Evolutionary conservation across 2,329 filamentous ascomycete species (phyloP), one percentile per base, ranked within the genome.

Genomic region (Elsinoe batatas): DNA sequence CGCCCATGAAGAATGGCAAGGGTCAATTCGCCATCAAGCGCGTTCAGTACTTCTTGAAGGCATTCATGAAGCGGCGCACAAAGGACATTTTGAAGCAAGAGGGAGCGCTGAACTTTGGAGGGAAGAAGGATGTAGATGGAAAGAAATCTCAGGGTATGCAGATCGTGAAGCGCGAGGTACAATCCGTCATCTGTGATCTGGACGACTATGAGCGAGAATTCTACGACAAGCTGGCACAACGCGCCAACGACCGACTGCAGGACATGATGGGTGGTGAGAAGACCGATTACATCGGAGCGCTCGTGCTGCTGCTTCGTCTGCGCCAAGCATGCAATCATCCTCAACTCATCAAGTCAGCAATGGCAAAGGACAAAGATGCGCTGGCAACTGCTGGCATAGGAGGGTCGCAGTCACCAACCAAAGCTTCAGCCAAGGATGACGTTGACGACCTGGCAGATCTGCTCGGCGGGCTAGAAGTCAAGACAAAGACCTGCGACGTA

Each of bases 21-120:
- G 93, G 91, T 10, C 87, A 91, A 54, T 79, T 97, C 57, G 91
- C 93, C 13, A 94, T 98, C 68, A 81, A 84, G 51, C 82, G 93
- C 43, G 75, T 98, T 32, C 90, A 95, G 62, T 83, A 86, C 56
- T 83, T 95, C 59, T 75, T 98, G 3, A 85, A 87, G 55, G 91
- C 90, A 56, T 95, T 95, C 73, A 98, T 98, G 93, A 95, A 97
- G 74, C 84, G 93, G n/a, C 83, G 93, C 40, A 97, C 91, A 7
- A 98, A 98, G 71, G 90, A 95, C 18, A 88, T 98, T n/a, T 74
- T 98, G 58, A 95, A 93, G 71, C 79, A 89, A 63, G 88, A 88
- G 10, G 88, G 88, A 10, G 88, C 88, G 0, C 74, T 94, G 15
- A 87, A 87, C 58, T 84, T 87, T 22, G 87, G 87, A 36, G 83